These are phyloP conservation scores for Iberis pinnata DNA, from an alignment of 345 rosid species.

Conservation along the genomic window DNA sequence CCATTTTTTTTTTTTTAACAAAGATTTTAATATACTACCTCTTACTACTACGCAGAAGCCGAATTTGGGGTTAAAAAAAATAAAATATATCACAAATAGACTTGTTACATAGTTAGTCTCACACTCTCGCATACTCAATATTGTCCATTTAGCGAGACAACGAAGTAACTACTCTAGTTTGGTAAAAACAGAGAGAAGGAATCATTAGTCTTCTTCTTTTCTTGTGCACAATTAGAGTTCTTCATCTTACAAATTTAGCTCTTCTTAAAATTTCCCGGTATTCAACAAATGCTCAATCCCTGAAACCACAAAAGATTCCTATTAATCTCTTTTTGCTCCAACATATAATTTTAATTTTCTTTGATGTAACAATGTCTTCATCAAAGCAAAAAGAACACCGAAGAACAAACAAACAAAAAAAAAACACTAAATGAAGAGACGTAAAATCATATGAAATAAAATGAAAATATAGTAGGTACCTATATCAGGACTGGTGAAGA, in stretches of 20 bases:
- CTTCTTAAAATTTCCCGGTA: conserved; percentile 26
- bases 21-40: not conserved
- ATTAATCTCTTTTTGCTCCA: too few species aligned
- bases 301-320: conserved; percentile 20
- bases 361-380: too few species aligned
- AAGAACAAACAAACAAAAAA: too few species aligned
- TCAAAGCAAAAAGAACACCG: too few species aligned
- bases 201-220: too few species aligned
- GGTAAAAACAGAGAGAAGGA: not conserved
- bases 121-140: not conserved
- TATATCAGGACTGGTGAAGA: conserved; percentile 33
- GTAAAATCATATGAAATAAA: not conserved
- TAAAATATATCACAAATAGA: not conserved
- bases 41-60: not conserved
- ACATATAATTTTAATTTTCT: too few species aligned
- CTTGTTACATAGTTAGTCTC: not conserved
- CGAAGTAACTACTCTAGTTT: not conserved
- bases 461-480: conserved; percentile 15
- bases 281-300: conserved; percentile 47
- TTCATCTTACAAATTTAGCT: conserved; percentile 10
- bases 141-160: too few species aligned
- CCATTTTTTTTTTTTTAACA: too few species aligned
- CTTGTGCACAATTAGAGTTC: not conserved
- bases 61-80: not conserved
- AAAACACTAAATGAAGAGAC: not conserved